These are phyloP conservation scores for Fusarium robinianum DNA, from an alignment of 2,329 filamentous ascomycete species.

Conservation along the genomic window DNA sequence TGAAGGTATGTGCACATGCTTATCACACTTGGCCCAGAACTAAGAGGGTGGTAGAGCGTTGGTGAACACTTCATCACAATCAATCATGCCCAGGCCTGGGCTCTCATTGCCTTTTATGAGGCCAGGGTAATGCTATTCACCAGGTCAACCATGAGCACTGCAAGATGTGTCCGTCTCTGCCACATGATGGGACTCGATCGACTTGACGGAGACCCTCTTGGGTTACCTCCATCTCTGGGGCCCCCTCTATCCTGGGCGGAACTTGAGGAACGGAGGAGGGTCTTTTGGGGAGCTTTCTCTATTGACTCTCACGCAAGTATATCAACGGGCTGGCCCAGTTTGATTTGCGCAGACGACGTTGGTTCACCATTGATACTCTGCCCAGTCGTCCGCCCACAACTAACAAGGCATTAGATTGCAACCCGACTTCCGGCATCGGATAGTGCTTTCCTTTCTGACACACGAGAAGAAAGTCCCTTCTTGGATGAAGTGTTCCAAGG, in stretches of 20 bases:
- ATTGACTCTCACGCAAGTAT: slow-evolving; percentile 85
- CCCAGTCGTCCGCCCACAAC: background rate
- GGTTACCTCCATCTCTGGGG: slow-evolving; percentile 73
- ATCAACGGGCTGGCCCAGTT: slow-evolving; percentile 87
- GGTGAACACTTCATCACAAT: slow-evolving; percentile 81
- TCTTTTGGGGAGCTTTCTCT: slow-evolving; percentile 85
- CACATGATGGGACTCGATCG: slow-evolving; percentile 87
- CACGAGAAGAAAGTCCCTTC: slow-evolving; percentile 63
- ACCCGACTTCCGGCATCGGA: slow-evolving; percentile 83
- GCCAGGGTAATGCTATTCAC: slow-evolving; percentile 86
- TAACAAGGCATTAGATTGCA: slow-evolving; percentile 55
- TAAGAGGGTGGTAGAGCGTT: slow-evolving; percentile 54
- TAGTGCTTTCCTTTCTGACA: slow-evolving; percentile 71
- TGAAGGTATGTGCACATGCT: slow-evolving; percentile 59
- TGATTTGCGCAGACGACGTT: slow-evolving; percentile 73
- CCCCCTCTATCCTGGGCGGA: slow-evolving; percentile 82
- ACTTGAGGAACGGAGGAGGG: slow-evolving; percentile 72
- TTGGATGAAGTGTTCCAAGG: slow-evolving; percentile 68
- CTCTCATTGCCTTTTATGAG: slow-evolving; percentile 74
- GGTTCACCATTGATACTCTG: slow-evolving; percentile 16
- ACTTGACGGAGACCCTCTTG: slow-evolving; percentile 67
- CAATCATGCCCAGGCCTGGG: slow-evolving; percentile 81
- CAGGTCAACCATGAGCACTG: slow-evolving; percentile 80
- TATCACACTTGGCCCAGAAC: background rate
- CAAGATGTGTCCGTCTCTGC: slow-evolving; percentile 69